A percentile compares a stretch with the other conserved stretches of the same genome.
These are phyloP conservation scores for Inga leiocalycina DNA, from an alignment of 306 rosid species.

Conservation along the genomic window DNA sequence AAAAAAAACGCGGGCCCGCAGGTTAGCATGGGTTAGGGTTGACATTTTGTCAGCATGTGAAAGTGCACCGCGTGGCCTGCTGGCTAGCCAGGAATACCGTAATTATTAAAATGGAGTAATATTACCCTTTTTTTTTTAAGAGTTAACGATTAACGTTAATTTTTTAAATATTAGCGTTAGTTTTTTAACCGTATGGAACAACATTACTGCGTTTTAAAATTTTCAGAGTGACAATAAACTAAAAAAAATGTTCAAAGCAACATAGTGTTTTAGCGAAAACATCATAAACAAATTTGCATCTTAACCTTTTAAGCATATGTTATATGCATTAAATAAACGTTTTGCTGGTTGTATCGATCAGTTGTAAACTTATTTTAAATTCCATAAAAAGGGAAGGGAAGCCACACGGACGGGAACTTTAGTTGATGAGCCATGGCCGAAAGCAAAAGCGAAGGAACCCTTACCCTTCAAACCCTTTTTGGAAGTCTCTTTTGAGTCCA, in stretches of 20 bases:
- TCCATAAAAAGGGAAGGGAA: slow-evolving; percentile 10
- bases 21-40: no score
- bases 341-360: slow-evolving; percentile 24
- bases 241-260: no score
- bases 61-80: no score
- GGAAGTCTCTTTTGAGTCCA: background rate
- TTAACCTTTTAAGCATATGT: background rate
- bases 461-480: slow-evolving; percentile 23
- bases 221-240: fast-evolving
- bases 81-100: no score
- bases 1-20: no score
- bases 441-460: slow-evolving; percentile 34
- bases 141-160: no score
- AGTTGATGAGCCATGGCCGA: slow-evolving; percentile 42
- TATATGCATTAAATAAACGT: background rate
- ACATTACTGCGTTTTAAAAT: no score
- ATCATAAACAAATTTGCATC: no score
- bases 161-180: no score
- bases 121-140: no score
- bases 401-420: slow-evolving; percentile 19
- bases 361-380: background rate
- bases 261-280: fast-evolving
- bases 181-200: fast-evolving
- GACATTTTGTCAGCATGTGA: no score
- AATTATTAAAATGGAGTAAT: no score